These are phyloP conservation scores for Clarireedia sp. DNA, from an alignment of 2,329 filamentous ascomycete genomes.

Conservation along the genomic window DNA sequence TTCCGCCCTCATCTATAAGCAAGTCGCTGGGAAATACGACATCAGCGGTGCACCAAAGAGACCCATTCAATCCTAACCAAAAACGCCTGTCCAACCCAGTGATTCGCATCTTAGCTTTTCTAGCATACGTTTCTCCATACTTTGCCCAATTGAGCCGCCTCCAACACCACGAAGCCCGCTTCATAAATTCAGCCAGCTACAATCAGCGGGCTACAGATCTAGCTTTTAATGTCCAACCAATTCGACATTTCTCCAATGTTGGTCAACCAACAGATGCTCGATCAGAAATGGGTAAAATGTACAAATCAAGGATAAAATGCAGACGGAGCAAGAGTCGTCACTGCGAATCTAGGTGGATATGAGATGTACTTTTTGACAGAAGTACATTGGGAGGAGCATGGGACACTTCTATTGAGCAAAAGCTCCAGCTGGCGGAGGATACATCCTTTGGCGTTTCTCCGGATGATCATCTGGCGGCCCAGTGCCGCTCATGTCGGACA, in stretches of 20 bases:
- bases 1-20: neutral
- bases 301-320: constrained; percentile 5
- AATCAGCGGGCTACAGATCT: neutral
- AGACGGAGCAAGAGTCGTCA: neutral
- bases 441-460: constrained; percentile 29
- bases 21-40: neutral
- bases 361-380: neutral
- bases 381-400: neutral
- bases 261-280: neutral
- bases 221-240: constrained; percentile 1
- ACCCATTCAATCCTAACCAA: neutral
- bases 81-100: neutral
- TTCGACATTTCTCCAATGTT: neutral
- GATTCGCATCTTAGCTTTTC: neutral
- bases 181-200: neutral
- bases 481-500: constrained; percentile 26
- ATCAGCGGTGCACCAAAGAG: too few species aligned
- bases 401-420: constrained; percentile 18
- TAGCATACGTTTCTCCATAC: neutral
- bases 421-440: constrained; percentile 16
- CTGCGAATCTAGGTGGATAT: neutral
- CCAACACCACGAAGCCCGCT: neutral
- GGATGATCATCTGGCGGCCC: constrained; percentile 22
- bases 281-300: constrained; percentile 1
- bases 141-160: neutral